A percentile compares a stretch with the other conserved stretches of the same genome.
Evolutionary conservation across 2,329 filamentous ascomycete species (phyloP).

Genomic region (Fusarium sp.): DNA sequence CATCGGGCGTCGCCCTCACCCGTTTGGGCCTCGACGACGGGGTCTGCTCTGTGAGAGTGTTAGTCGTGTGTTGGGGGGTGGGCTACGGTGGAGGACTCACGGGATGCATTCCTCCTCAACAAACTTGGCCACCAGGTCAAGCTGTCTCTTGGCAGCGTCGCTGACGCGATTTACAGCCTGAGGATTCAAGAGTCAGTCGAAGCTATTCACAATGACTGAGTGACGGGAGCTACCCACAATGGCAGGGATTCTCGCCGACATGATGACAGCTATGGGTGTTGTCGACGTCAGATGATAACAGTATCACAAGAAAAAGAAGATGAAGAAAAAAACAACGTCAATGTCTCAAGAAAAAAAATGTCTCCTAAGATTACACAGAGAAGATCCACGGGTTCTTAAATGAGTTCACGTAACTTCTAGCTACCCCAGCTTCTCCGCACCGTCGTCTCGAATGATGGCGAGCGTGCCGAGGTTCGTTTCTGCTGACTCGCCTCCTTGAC

Average conservation of each 20-base stretch:
- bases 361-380: neutral
- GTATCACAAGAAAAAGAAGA: slow-evolving; percentile 6
- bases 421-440: slow-evolving; percentile 42
- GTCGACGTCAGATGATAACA: slow-evolving; percentile 7
- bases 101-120: slow-evolving; percentile 95
- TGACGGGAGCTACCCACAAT: slow-evolving; percentile 40
- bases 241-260: slow-evolving; percentile 49
- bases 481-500: slow-evolving; percentile 22
- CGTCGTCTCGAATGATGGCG: slow-evolving; percentile 32
- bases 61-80: slow-evolving; percentile 3
- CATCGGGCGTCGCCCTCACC: slow-evolving; percentile 82
- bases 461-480: slow-evolving; percentile 39
- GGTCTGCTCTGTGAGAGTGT: slow-evolving; percentile 70
- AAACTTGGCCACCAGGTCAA: slow-evolving; percentile 93
- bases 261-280: slow-evolving; percentile 19
- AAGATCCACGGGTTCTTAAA: neutral
- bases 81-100: slow-evolving; percentile 53
- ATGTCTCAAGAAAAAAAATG: neutral
- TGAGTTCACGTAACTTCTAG: slow-evolving; percentile 12
- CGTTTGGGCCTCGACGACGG: slow-evolving; percentile 82
- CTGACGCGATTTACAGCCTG: slow-evolving; percentile 73
- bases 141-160: slow-evolving; percentile 82
- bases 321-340: neutral
- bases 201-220: neutral
- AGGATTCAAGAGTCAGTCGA: slow-evolving; percentile 8